phyloP scores from a whole-genome alignment of 192 early-diverging fungal species.

The Backusella morwellensis region DNA sequence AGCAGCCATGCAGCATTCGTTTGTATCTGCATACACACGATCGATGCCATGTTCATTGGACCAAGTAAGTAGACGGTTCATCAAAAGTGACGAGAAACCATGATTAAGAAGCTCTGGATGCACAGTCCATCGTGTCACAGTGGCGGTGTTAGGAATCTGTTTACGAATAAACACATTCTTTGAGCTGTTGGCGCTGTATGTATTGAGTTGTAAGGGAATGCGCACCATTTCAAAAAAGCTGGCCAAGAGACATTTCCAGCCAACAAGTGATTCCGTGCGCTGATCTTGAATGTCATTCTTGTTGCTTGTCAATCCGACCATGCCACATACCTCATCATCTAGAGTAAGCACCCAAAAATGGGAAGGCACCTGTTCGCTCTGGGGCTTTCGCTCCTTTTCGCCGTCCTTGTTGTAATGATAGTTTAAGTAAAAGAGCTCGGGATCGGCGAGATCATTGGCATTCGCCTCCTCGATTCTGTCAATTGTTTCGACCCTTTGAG shows the following conservation, averaged over 20 bases:
- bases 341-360: constrained; percentile 37
- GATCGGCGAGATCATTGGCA: constrained; percentile 26
- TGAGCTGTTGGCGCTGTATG: not conserved
- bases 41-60: constrained; percentile 24
- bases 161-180: constrained; percentile 1
- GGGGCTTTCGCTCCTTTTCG: constrained; percentile 9
- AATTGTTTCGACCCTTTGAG: constrained; percentile 19
- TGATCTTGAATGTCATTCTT: constrained; percentile 11
- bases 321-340: constrained; percentile 23
- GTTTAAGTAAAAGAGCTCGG: constrained; percentile 30
- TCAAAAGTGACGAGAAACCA: constrained; percentile 27
- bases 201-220: not conserved
- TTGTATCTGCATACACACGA: constrained; percentile 22
- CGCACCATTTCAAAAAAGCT: constrained; percentile 3
- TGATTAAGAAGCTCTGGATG: constrained; percentile 24
- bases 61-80: constrained; percentile 27
- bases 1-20: constrained; percentile 18
- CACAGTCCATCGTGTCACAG: constrained; percentile 26
- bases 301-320: constrained; percentile 28
- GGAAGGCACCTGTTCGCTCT: constrained; percentile 15
- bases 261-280: not conserved
- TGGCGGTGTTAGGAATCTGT: constrained; percentile 24
- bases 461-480: constrained; percentile 21
- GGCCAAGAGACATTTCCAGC: constrained; percentile 10
- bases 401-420: constrained; percentile 18